Conservation (phyloP, 2,329 filamentous ascomycete species). For the Sphaceloma murrayae region DNA sequence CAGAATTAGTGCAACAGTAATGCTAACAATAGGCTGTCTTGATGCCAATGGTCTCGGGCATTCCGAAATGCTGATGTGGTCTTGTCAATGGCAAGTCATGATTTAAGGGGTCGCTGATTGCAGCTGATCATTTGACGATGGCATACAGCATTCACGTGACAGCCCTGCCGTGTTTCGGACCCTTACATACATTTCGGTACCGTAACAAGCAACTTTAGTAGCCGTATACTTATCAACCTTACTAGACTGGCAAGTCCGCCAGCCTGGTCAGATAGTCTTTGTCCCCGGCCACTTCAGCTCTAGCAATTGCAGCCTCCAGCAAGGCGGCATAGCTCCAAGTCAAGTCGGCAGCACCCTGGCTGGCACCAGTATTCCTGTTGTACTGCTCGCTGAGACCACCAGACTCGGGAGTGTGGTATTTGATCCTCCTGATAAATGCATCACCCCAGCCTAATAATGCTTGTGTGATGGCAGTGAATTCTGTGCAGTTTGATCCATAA, state of each 20-base stretch:
- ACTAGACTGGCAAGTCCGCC: slow-evolving; percentile 20
- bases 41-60: too few species aligned
- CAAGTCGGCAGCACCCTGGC: slow-evolving; percentile 26
- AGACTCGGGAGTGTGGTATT: slow-evolving; percentile 26
- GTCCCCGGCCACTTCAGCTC: slow-evolving; percentile 22
- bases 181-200: too few species aligned
- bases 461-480: slow-evolving; percentile 22
- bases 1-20: too few species aligned
- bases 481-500: slow-evolving; percentile 21
- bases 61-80: too few species aligned
- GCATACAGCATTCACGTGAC: too few species aligned
- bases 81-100: too few species aligned
- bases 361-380: slow-evolving; percentile 24
- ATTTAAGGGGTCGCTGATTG: too few species aligned
- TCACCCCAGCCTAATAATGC: slow-evolving; percentile 29
- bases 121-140: too few species aligned
- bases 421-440: slow-evolving; percentile 28
- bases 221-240: background rate
- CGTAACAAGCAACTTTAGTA: background rate
- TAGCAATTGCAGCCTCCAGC: slow-evolving; percentile 26
- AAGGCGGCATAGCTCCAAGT: slow-evolving; percentile 30
- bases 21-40: too few species aligned
- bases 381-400: slow-evolving; percentile 27
- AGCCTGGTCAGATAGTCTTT: slow-evolving; percentile 21
- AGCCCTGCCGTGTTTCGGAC: too few species aligned